A percentile compares a stretch with the other conserved stretches of the same genome.
These are phyloP conservation scores for Vitis cinerea DNA, from an alignment of 164 flowering plant species.

Conservation along the genomic window DNA sequence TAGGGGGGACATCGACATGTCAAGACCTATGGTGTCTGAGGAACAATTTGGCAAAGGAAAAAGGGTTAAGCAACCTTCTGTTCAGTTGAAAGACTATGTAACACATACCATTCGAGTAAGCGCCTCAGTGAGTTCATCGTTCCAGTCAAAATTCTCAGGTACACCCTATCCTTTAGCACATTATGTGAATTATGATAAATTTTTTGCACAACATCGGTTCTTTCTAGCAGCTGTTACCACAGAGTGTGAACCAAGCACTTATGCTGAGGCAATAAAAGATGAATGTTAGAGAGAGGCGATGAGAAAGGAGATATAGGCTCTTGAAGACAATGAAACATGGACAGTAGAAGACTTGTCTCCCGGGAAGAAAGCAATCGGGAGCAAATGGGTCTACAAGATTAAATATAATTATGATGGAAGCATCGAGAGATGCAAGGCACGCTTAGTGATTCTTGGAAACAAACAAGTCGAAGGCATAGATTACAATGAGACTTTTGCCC, in stretches of 20 bases:
- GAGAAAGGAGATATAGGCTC: neutral
- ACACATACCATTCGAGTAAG: neutral
- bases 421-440: neutral
- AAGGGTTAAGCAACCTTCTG: neutral
- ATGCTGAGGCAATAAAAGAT: neutral
- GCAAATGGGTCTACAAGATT: conserved; percentile 5
- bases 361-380: neutral
- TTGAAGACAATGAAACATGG: neutral
- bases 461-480: conserved; percentile 1
- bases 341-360: neutral
- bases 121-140: neutral
- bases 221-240: neutral
- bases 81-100: neutral
- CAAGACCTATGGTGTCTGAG: too few relatives aligned
- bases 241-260: neutral
- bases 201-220: neutral
- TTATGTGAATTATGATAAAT: conserved; percentile 5
- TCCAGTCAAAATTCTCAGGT: neutral
- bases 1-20: too few relatives aligned
- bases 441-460: conserved; percentile 4
- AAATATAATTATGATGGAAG: neutral
- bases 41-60: too few relatives aligned
- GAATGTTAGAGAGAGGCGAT: neutral
- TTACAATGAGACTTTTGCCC: neutral
- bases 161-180: neutral